Base-by-base conservation (phyloP, 306 rosid genomes). In the Citrullus colocynthis region DNA sequence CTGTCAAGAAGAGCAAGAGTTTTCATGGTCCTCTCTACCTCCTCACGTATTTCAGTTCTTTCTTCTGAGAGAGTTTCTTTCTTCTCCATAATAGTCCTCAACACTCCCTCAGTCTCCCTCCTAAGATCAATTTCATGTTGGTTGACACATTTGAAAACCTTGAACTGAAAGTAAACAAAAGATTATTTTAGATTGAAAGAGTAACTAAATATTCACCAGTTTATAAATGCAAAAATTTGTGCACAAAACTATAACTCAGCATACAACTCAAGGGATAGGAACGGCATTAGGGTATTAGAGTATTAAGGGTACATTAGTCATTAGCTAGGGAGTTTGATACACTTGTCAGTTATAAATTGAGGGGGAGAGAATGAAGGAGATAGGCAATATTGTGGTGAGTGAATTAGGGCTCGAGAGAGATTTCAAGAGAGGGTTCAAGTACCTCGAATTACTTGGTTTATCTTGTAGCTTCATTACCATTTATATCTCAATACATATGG, bases 1-100 rank as follows among this genome's bases (percentile, higher is more conserved):
- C 74, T 88, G 72, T 83, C 90, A 76, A 90, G 86, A 61, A 87
- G 88, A 75, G 92, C 86, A 81, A 86, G 80, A 84, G 79, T 89
- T 85, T 89, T 89, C 87, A 82, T 79, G 70, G 92, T 86, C 79
- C 82, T 89, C 82, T 76, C 86, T 12, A 92, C 73, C 75, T 87
- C 86, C 58, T 67, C 74, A 54, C 55, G 76, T 51, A 85, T 67
- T 84, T 85, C 82, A 66, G 86, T 90, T 60, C 80, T 90, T 82
- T 87, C 91, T 56, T 79, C 82, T 73, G 89, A 84, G 48, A 86
- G 75, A 78, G 62, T 86, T 78, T 84, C 87, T 83, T 86, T 90
- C 71, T 90, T 93, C 78, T 84, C 80, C 16, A 90, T 13, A 10
- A 84, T 82, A 62, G 81, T 76, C 76, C 77, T 82, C 62, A 90